Evolutionary conservation across 305 asterid genomes (phyloP), one percentile per base, ranked within the genome.

Genomic region (Solanum chacoense): DNA sequence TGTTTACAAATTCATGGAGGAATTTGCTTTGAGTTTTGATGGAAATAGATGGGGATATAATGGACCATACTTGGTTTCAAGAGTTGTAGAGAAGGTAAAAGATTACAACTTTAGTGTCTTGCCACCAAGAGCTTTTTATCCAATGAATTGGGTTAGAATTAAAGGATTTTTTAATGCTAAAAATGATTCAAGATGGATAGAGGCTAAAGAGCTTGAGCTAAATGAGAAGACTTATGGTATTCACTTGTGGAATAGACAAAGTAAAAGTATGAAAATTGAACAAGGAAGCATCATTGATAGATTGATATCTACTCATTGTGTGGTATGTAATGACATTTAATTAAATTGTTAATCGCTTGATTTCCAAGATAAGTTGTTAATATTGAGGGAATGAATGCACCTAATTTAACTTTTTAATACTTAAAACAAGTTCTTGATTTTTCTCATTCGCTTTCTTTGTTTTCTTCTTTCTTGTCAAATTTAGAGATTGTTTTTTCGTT

Each of bases 31-130:
- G 2, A 89, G 87, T 65, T 96, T 94, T 92, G 92, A 95, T 92
- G 98, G 98, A 88, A 94, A 91, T 28, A 92, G 5, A 42, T 95
- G 98, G 96, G 98, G 98, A n/a, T 94, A 95, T 73, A 96, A 96
- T 88, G 98, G 98, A 2, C 98, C 97, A 6, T 94, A 94, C 69
- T 74, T 96, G 32, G 95, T 96, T 29, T 93, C 97, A 73, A 94
- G 98, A 37, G 98, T 96, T 79, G 95, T 94, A 22, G 77, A 90
- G 1, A 89, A 90, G 42, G 79, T 28, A 42, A 85, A 84, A 16
- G 40, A 71, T 7, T 32, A 42, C 74, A 89, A 93, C 87, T 89
- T 95, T 22, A 94, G 93, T 20, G 50, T 96, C 10, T 85, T 94
- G 93, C 92, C 95, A 1, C 94, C 93, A 5, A 81, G 65, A 89